Percentiles rank a stretch among this genome's conserved stretches.
phyloP scores from a whole-genome alignment of 2,329 filamentous ascomycete species.

The Orbilia brochopaga region DNA sequence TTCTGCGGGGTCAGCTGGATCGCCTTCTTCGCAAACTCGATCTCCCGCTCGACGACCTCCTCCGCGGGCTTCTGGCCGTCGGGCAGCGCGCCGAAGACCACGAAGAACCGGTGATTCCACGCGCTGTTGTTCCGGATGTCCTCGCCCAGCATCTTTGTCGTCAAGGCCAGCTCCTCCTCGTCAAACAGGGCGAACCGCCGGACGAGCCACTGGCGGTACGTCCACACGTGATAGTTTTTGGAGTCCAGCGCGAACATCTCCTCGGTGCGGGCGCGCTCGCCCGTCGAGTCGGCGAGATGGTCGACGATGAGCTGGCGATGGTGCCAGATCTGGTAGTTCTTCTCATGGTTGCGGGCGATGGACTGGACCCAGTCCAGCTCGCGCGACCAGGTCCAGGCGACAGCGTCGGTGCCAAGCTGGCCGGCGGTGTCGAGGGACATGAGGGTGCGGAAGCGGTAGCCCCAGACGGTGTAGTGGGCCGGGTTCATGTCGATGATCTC shows the following conservation, averaged over 20 bases:
- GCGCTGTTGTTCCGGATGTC: slow-evolving; percentile 96
- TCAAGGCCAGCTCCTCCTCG: slow-evolving; percentile 71
- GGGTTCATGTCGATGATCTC: slow-evolving; percentile 92
- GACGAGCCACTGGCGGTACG: slow-evolving; percentile 77
- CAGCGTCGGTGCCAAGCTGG: slow-evolving; percentile 7
- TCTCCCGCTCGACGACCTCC: slow-evolving; percentile 73
- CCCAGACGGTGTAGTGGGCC: slow-evolving; percentile 97
- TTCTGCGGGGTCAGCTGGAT: slow-evolving; percentile 87
- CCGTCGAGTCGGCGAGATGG: slow-evolving; percentile 65
- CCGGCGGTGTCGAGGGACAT: slow-evolving; percentile 72
- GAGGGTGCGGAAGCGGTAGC: slow-evolving; percentile 77
- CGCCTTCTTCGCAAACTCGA: slow-evolving; percentile 74
- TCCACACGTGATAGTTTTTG: slow-evolving; percentile 99
- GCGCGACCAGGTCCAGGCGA: slow-evolving; percentile 57
- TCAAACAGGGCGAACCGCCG: slow-evolving; percentile 66
- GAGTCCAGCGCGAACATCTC: slow-evolving; percentile 82
- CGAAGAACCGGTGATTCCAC: slow-evolving; percentile 95
- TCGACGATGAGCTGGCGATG: slow-evolving; percentile 72
- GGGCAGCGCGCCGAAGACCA: slow-evolving; percentile 68
- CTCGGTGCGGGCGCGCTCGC: slow-evolving; percentile 77
- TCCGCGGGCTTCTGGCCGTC: slow-evolving; percentile 62
- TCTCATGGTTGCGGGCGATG: slow-evolving; percentile 80
- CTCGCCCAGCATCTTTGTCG: slow-evolving; percentile 73
- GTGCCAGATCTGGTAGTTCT: slow-evolving; percentile 99
- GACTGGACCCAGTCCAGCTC: slow-evolving; percentile 88